Base-by-base conservation (phyloP, 441 rosid genomes). In the Populus hybrid region DNA sequence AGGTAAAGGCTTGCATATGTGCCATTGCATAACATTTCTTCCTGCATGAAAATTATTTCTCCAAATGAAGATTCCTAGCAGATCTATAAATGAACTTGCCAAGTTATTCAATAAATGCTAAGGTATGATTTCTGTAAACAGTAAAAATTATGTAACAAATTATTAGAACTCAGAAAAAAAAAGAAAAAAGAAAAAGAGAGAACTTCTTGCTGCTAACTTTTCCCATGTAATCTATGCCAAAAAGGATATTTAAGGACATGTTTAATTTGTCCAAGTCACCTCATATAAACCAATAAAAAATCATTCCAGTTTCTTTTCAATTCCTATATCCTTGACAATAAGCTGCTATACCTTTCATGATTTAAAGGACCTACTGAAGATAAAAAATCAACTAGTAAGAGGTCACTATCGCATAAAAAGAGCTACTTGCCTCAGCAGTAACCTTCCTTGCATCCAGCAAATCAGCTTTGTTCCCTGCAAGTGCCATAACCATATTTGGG, bases 401-500 rank as follows among this genome's bases (percentile, higher is more conserved):
- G 26, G 59, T 35, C 69, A 73, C 28, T 64, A 53, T 63, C 53
- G 24, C 64, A 71, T 50, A 74, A 53, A 71, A 11, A 61, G 24
- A 70, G 40, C 70, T 67, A 86, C 90, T 84, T 86, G 80, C 98
- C 97, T 92, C 97, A 8, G 90, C 82, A n/a, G 88, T 78, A 72
- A 93, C 94, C 82, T 92, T 91, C 83, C 90, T 89, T 63, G 96
- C 89, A 83, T 93, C 97, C 69, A 92, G 83, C 81, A 93, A 82
- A 89, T 93, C 99, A 77, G 96, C 89, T 86, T 95, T 95, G 87
- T 95, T 95, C 78, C 97, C 99, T 57, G 98, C 98, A 82, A 95
- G 92, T 16, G 97, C 96, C 97, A 93, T 88, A 12, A 92, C 98
- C 99, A 93, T 93, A 82, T 89, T 92, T 46, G 98, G 89, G 74